Percentiles rank a stretch among this genome's conserved stretches.
Evolutionary conservation across 2,329 filamentous ascomycete species (phyloP).

Genomic region (Magnaporthiopsis rhizophila): DNA sequence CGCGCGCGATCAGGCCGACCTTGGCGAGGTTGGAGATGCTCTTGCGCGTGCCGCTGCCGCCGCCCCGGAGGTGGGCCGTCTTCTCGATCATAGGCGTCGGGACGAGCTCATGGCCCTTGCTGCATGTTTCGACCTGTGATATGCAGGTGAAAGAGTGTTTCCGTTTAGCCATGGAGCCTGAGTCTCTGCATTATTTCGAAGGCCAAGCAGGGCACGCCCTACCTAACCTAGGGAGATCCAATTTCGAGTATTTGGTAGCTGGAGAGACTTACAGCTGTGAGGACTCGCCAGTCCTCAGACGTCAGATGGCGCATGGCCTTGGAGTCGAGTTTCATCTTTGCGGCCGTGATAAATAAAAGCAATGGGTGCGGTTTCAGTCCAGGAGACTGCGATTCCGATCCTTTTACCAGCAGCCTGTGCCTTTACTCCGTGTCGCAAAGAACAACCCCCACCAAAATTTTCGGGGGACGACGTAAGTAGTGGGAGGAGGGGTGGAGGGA

Average conservation of each 20-base stretch:
- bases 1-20: slow-evolving; percentile 78
- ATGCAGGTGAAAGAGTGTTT: background rate
- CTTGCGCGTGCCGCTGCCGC: slow-evolving; percentile 70
- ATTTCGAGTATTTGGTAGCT: slow-evolving; percentile 7
- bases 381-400: slow-evolving; percentile 2
- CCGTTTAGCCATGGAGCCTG: background rate
- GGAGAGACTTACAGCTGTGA: slow-evolving; percentile 65
- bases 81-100: slow-evolving; percentile 83
- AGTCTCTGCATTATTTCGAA: background rate
- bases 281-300: slow-evolving; percentile 88
- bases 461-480: background rate
- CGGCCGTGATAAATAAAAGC: background rate
- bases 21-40: slow-evolving; percentile 90
- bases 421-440: background rate
- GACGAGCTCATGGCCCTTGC: slow-evolving; percentile 94
- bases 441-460: slow-evolving; percentile 6
- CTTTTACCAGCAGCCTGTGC: background rate
- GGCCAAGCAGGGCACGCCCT: background rate
- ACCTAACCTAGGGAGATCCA: slow-evolving; percentile 3
- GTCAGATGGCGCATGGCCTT: slow-evolving; percentile 89
- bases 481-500: background rate
- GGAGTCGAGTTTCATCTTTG: slow-evolving; percentile 88
- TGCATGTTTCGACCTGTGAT: slow-evolving; percentile 78
- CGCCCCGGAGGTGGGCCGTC: slow-evolving; percentile 71
- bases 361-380: background rate